Evolutionary conservation across 768 basidiomycete genomes (phyloP), one percentile per base, ranked within the genome.

Genomic region (Tricholoma sp.): DNA sequence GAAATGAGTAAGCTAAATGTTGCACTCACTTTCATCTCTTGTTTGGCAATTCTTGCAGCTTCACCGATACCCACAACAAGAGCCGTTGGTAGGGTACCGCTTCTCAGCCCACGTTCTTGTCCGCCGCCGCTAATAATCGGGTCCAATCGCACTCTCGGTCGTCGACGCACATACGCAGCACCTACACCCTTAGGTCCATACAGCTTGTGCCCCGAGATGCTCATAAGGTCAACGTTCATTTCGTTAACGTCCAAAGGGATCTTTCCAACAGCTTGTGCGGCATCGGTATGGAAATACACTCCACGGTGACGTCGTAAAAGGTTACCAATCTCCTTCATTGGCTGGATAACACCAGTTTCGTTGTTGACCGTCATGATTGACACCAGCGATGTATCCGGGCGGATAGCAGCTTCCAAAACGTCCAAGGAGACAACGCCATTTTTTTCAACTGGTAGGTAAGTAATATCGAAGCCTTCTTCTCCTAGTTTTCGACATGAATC

Each of bases 301-400:
- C 94, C 93, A 58, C 90, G 87, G 68, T 96, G 87, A 72, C 91
- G 89, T 67, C 88, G 87, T 31, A 89, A 69, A 34, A 96, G 80
- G 2, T 84, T 83, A 29, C 96, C 96, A 56, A 99, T 99, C 69
- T 98, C 94, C 68, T 91, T 89, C 61, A 98, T 79, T 2, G 97
- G 97, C 68, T 98, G 97, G 55, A 99, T 97, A 61, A 98, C 95
- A 21, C 97, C 97, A 4, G 94, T 98, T 75, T 99, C 97, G 72
- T 99, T 99, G 77, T 99, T 99, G 58, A 99, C 97, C 16, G 91
- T 83, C 97, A 99, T 99, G 69, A 99, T 87, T 11, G 94, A 96
- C 46, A 99, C 86, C n/a, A 98, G 76, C 1, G 90, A 91, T 11
- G 93, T 94, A 59, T 94, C 93, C 8, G 94, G 94, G 31, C 93